phyloP scores from a whole-genome alignment of 345 rosid species.

The Melaleuca alternifolia region DNA sequence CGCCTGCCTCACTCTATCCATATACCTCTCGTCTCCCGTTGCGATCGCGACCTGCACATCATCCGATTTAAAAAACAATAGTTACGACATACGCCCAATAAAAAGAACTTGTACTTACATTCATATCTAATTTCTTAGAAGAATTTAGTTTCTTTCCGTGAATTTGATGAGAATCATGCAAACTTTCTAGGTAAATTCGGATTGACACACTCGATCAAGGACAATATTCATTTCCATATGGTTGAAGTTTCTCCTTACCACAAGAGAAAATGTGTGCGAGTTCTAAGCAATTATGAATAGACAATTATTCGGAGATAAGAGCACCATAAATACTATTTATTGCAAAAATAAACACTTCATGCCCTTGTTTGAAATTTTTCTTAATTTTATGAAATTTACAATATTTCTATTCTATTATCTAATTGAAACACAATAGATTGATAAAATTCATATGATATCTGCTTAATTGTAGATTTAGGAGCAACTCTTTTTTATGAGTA shows the following conservation, averaged over 20 bases:
- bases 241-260: too few relatives aligned
- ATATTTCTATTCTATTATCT: not conserved
- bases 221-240: too few relatives aligned
- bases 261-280: too few relatives aligned
- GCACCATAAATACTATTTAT: not conserved
- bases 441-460: not conserved
- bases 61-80: too few relatives aligned
- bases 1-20: conserved; percentile 68
- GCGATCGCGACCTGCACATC: conserved; percentile 66
- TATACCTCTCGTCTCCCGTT: conserved; percentile 49
- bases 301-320: rapidly evolving
- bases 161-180: too few relatives aligned
- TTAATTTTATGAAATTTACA: not conserved
- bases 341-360: too few relatives aligned
- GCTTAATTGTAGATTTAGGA: not conserved
- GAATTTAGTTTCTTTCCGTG: too few relatives aligned
- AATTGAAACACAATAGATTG: rapidly evolving
- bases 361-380: too few relatives aligned
- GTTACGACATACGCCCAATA: too few relatives aligned
- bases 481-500: not conserved
- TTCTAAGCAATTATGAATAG: not conserved
- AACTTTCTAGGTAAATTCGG: too few relatives aligned
- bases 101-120: not conserved
- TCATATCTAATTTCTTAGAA: not conserved
- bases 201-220: too few relatives aligned